Conservation (phyloP, 2,329 filamentous ascomycete species). For the Aspergillus neotritici region DNA sequence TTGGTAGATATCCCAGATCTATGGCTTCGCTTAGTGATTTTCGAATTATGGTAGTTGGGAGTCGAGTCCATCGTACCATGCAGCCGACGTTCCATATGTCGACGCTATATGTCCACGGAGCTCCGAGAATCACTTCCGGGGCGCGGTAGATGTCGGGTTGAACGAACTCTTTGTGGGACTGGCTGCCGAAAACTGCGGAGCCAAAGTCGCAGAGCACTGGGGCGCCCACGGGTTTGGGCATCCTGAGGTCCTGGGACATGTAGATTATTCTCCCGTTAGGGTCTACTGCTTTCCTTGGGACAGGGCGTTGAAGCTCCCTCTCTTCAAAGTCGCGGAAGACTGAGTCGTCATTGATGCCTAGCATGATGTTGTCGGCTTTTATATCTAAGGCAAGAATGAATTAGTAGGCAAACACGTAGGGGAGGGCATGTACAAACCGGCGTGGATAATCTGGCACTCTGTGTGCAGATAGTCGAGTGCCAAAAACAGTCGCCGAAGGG, state of each 20-base stretch:
- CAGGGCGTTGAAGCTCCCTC: slow-evolving; percentile 36
- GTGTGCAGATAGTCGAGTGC: slow-evolving; percentile 45
- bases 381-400: slow-evolving; percentile 31
- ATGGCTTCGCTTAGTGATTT: slow-evolving; percentile 5
- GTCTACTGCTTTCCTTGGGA: slow-evolving; percentile 39
- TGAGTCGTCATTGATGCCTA: slow-evolving; percentile 37
- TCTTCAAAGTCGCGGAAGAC: slow-evolving; percentile 40
- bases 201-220: slow-evolving; percentile 49
- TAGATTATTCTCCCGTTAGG: slow-evolving; percentile 37
- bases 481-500: slow-evolving; percentile 39
- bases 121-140: slow-evolving; percentile 45
- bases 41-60: too few relatives aligned
- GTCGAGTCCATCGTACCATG: slow-evolving; percentile 42
- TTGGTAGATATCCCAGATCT: slow-evolving; percentile 50
- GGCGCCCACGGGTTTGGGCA: slow-evolving; percentile 27
- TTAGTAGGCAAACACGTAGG: slow-evolving; percentile 2
- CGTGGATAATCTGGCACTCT: slow-evolving; percentile 44
- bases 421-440: slow-evolving; percentile 30
- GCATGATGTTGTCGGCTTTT: slow-evolving; percentile 46
- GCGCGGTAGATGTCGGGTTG: slow-evolving; percentile 34
- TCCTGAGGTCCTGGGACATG: slow-evolving; percentile 35
- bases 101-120: slow-evolving; percentile 43
- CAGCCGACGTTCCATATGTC: slow-evolving; percentile 52
- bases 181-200: slow-evolving; percentile 37
- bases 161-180: slow-evolving; percentile 25